phyloP scores from a whole-genome alignment of 2,329 filamentous ascomycete genomes.

The Microcera coccophila region DNA sequence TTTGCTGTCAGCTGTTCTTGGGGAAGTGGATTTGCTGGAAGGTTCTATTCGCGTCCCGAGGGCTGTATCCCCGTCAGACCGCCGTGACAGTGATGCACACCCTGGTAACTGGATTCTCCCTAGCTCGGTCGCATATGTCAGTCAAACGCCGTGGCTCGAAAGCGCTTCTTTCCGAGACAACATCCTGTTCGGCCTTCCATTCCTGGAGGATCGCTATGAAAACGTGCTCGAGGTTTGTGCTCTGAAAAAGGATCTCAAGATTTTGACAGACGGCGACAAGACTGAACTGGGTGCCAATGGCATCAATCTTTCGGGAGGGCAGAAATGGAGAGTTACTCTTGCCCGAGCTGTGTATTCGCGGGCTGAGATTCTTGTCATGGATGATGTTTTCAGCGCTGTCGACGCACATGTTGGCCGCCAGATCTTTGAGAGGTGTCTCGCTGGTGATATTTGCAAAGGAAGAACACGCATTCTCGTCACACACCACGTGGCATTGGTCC shows the following conservation, averaged over 20 bases:
- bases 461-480: constrained; percentile 77
- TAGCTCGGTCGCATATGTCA: constrained; percentile 67
- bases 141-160: constrained; percentile 81
- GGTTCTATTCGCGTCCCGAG: constrained; percentile 57
- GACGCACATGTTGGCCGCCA: constrained; percentile 78
- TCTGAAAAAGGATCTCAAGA: constrained; percentile 69
- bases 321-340: constrained; percentile 78
- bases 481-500: constrained; percentile 70
- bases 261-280: constrained; percentile 70
- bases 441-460: constrained; percentile 63
- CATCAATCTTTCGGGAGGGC: constrained; percentile 78
- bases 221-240: constrained; percentile 71
- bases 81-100: constrained; percentile 61
- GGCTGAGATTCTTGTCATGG: constrained; percentile 70
- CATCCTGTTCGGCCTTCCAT: constrained; percentile 71
- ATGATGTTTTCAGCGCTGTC: constrained; percentile 80
- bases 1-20: constrained; percentile 68
- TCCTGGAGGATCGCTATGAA: constrained; percentile 63
- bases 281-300: constrained; percentile 84
- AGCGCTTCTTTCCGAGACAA: constrained; percentile 77
- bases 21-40: constrained; percentile 66
- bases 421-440: constrained; percentile 72
- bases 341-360: constrained; percentile 77
- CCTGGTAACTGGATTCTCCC: constrained; percentile 65
- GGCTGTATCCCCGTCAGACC: constrained; percentile 48